phyloP scores from a whole-genome alignment of 148 eudicot genomes.

The Fallopia convolvulus region DNA sequence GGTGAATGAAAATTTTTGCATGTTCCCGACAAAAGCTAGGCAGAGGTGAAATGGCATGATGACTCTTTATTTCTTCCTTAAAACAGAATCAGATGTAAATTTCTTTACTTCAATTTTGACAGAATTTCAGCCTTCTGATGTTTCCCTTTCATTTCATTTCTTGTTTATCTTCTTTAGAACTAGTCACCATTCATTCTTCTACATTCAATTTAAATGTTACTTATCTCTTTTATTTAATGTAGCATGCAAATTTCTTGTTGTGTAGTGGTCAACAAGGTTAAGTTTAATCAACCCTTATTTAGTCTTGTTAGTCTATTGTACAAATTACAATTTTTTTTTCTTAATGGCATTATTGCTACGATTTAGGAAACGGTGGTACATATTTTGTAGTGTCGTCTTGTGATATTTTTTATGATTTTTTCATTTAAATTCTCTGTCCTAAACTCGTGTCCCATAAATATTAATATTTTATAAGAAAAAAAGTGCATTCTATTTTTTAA shows the following conservation, averaged over 20 bases:
- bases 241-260: background rate
- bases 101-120: background rate
- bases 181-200: background rate
- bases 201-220: background rate
- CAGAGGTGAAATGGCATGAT: background rate
- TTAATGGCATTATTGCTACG: too few species aligned
- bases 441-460: too few species aligned
- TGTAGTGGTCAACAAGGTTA: too few species aligned
- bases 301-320: too few species aligned
- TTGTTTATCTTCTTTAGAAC: background rate
- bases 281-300: too few species aligned
- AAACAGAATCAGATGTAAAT: background rate
- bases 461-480: too few species aligned
- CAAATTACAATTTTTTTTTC: too few species aligned
- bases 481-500: too few species aligned
- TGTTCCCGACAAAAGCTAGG: conserved; percentile 3
- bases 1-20: background rate
- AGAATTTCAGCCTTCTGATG: background rate
- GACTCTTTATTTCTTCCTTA: background rate
- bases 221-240: background rate
- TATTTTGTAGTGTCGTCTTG: too few species aligned
- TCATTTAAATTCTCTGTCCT: too few species aligned
- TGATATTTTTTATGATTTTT: too few species aligned
- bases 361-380: too few species aligned
- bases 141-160: background rate